Evolutionary conservation across 306 rosid species (phyloP), one percentile per base, ranked within the genome.

Genomic region (Prunus campanulata): DNA sequence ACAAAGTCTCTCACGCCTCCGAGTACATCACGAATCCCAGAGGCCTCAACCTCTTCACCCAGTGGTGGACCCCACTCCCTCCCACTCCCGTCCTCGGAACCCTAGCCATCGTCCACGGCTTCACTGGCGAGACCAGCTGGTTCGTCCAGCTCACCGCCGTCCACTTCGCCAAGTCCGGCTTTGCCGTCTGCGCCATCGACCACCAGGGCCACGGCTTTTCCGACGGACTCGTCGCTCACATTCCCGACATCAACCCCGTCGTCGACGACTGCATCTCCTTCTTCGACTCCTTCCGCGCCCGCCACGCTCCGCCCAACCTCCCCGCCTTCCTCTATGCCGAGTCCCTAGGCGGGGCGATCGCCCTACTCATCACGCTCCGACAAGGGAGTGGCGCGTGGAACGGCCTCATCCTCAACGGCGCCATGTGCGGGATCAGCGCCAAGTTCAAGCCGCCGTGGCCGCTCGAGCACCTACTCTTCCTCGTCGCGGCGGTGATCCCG

Each of bases 371-470:
- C 81, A 85, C 92, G 4, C 93, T 95, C 83, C 91, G 97, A 6
- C 74, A 35, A 11, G 11, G 8, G 5, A 19, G 5, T 48, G 54
- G 54, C 80, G 47, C 82, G 4, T 95, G 96, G 96, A 81, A 85
- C 72, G 97, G 99, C 3, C 44, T 88, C 14, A 72, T 95, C 47
- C 93, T 95, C 72, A 95, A 92, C 82, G 99, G 99, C 15, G 97
- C 99, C 19, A 90, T 95, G 99, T 92, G 97, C 80, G 99, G 97
- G 2, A 86, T 95, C 79, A 95, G 99, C 82, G 84, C 84, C 42
- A 92, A 92, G 85, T 84, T 95, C 93, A 95, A 92, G 74, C 99
- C 99, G 16, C 97, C 96, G 39, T 95, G 99, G 99, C 97, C 99
- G 8, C 75, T 95, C 16, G 99, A 92, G 78, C 97, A 92, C 79